Evolutionary conservation across 148 eudicot genomes (phyloP), one percentile per base, ranked within the genome.

Genomic region (Rhododendron simsii): DNA sequence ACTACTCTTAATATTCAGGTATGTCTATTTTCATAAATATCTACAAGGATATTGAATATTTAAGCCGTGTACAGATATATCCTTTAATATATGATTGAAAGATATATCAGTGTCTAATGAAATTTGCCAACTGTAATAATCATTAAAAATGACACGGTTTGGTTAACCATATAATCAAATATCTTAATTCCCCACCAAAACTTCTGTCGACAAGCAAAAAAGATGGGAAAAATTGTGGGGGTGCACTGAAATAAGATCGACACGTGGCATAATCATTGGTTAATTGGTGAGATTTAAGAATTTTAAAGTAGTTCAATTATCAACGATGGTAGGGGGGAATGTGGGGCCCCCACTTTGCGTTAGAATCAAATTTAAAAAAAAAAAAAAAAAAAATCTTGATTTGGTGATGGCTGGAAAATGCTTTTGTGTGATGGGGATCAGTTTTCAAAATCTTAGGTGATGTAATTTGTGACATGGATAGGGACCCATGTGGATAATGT

Each of bases 121-220:
- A 47, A 69, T 67, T 67, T 86, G 71, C 84, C 87, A 86, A 86
- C 84, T 61, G 87, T 86, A 15, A 47, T 13, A 9, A 80, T 59
- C 35, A 45, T 80, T 79, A 15, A 63, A 69, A 55, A 50, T 65
- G 44, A 47, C 11, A 33, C 3, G 35, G 84, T 69, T 86, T 86
- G 87, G 80, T 81, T 80, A 81, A 30, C 84, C 51, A 81, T 5
- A 16, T 10, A 81, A 10, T 57, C 23, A n/a, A 20, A 59, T 81
- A 61, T 48, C 26, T 59, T 61, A 37, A 61, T 59, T 59, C 7
- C 23, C 69, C 47, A 44, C 53, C 30, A 61, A 82, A 82, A 41
- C 75, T 39, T 63, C 35, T 5, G 84, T 63, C 44, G 75, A 61
- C 84, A 63, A 82, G 41, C 23, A 39, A 33, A 33, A 33, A 33